These are phyloP conservation scores for Nigrospora osmanthi DNA, from an alignment of 2,329 filamentous ascomycete species.

Conservation along the genomic window DNA sequence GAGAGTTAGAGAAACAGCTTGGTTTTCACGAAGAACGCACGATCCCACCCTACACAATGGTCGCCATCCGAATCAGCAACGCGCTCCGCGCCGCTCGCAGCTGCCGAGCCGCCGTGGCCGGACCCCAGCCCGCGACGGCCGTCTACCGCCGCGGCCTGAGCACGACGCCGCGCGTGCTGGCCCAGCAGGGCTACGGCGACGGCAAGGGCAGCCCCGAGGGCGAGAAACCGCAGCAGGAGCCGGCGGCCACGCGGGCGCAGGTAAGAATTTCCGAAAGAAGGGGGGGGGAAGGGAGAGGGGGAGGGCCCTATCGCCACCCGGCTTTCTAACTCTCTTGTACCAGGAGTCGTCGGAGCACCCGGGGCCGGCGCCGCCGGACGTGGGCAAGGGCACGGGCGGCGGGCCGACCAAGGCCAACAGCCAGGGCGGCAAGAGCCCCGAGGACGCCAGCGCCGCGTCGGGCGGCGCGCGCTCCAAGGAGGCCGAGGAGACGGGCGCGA, in stretches of 20 bases:
- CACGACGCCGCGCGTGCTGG: conserved; percentile 9
- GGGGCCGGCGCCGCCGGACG: conserved; percentile 29
- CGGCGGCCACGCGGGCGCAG: conserved; percentile 19
- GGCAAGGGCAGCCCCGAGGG: conserved; percentile 26
- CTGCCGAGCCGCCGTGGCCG: conserved; percentile 10
- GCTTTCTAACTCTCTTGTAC: no score
- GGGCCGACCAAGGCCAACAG: conserved; percentile 24
- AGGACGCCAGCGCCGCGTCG: conserved; percentile 25
- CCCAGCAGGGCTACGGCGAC: conserved; percentile 29
- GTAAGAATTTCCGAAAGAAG: no score
- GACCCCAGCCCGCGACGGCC: background rate
- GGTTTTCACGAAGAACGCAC: background rate
- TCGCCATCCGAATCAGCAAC: conserved; percentile 16
- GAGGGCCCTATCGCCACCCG: no score
- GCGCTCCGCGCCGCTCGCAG: conserved; percentile 12
- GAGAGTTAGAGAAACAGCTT: background rate
- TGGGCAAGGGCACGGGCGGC: conserved; percentile 28
- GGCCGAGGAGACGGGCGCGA: conserved; percentile 26
- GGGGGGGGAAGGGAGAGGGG: no score
- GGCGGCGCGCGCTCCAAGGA: conserved; percentile 31
- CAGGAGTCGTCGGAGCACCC: conserved; percentile 38
- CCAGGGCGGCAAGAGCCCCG: conserved; percentile 16
- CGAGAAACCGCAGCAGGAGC: conserved; percentile 28
- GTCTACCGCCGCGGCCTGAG: conserved; percentile 10
- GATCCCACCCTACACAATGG: conserved; percentile 12